A percentile compares a stretch with the other conserved stretches of the same genome.
These are phyloP conservation scores for Venturia aucupariae DNA, from an alignment of 2,329 filamentous ascomycete genomes.

Conservation along the genomic window DNA sequence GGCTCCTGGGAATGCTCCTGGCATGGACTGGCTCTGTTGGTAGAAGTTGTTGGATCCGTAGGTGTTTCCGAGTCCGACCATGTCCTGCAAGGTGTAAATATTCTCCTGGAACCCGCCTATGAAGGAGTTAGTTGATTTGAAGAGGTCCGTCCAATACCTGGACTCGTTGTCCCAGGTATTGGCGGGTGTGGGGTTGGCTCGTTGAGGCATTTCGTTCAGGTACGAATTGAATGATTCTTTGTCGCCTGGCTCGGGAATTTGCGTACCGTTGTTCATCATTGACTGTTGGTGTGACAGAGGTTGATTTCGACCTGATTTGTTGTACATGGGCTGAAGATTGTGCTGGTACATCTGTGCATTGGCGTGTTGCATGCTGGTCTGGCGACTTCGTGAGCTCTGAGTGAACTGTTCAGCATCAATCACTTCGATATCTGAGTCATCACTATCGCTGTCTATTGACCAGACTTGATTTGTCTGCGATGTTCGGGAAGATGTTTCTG, in stretches of 20 bases:
- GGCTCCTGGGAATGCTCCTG: slow-evolving; percentile 7
- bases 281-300: neutral
- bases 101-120: slow-evolving; percentile 8
- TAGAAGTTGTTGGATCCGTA: neutral
- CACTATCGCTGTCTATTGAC: slow-evolving; percentile 5
- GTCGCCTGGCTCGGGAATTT: neutral
- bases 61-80: neutral
- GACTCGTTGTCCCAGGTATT: slow-evolving; percentile 1
- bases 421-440: slow-evolving; percentile 6
- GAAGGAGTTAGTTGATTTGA: slow-evolving; percentile 7
- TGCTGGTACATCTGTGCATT: slow-evolving; percentile 5
- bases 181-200: neutral
- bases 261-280: slow-evolving; percentile 4
- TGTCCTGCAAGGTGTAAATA: neutral
- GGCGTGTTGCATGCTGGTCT: neutral
- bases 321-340: neutral
- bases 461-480: neutral
- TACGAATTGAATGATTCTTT: neutral
- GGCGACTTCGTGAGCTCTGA: neutral
- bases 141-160: slow-evolving; percentile 2
- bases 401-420: slow-evolving; percentile 5
- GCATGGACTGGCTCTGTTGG: neutral
- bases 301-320: neutral
- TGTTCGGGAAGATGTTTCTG: neutral
- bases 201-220: slow-evolving; percentile 6